Evolutionary conservation across 371 early-diverging fungal species (phyloP), one percentile per base, ranked within the genome.

Genomic region (Saksenaea vasiformis): DNA sequence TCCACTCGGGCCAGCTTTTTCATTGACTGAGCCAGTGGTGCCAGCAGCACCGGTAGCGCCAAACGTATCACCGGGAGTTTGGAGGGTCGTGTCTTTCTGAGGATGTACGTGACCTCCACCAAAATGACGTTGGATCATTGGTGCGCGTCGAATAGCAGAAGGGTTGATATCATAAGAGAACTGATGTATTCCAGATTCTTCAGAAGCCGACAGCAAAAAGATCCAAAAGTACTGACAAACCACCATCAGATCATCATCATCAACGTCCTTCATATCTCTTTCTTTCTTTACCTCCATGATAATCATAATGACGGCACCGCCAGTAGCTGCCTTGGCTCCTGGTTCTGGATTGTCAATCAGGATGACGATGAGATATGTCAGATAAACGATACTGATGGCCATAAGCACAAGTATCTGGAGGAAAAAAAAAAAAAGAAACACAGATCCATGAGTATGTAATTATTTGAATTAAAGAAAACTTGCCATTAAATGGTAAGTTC

Each of bases 191-290:
- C 85, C 76, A 8, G 90, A 88, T 8, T 86, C 85, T 15, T 89
- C 88, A 28, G 85, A 87, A 59, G 89, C 76, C 44, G 91, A 91
- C 56, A 94, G 85, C 60, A 85, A 72, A 56, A 93, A 68, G 65
- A 92, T 83, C 91, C 91, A 91, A 60, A 89, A 80, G 61, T 88
- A 81, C 82, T 80, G 39, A 62, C 24, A 62, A 54, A 51, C 54
- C 38, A 26, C 43, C 59, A 43, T 53, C 5, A 37, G 27, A 56
- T 44, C 14, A 44, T 57, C 22, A 31, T 2, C 27, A 58, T 19
- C 13, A 61, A 43, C 41, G 28, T 61, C 22, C 55, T 53, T 15
- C 13, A 34, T 26, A 31, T 24, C 56, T 47, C 9, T 10, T 24
- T 58, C 39, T 17, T 7, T 14, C 35, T 65, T 69, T 79, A 85